phyloP scores from a whole-genome alignment of 1,284 basidiomycete species.

The Cystobasidium slooffiae region DNA sequence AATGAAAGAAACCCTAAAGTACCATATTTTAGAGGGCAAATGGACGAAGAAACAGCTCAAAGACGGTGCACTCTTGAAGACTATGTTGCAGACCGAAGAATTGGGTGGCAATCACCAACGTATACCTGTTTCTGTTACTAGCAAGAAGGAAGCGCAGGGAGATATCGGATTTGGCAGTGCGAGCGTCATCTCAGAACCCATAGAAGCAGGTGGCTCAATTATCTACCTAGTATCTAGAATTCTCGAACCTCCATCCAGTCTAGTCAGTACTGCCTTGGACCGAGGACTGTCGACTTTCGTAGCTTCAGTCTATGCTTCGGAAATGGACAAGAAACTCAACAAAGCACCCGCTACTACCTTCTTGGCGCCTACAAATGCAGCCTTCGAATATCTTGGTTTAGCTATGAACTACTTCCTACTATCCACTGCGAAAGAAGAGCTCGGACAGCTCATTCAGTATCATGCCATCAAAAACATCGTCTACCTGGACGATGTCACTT shows the following conservation, averaged over 20 bases:
- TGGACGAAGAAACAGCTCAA: constrained; percentile 71
- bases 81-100: constrained; percentile 71
- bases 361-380: constrained; percentile 84
- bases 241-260: constrained; percentile 77
- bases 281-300: constrained; percentile 87
- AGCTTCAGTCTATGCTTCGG: constrained; percentile 82
- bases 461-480: constrained; percentile 78
- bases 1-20: constrained; percentile 68
- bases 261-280: constrained; percentile 77
- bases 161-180: constrained; percentile 83
- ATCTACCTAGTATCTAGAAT: constrained; percentile 90
- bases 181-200: constrained; percentile 75
- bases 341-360: constrained; percentile 73
- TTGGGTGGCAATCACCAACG: constrained; percentile 73
- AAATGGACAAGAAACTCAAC: constrained; percentile 70
- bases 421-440: constrained; percentile 70
- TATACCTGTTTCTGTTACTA: constrained; percentile 68
- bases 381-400: constrained; percentile 85
- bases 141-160: constrained; percentile 51
- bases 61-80: constrained; percentile 76
- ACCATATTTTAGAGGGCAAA: constrained; percentile 84
- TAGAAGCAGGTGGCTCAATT: constrained; percentile 73
- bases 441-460: constrained; percentile 80
- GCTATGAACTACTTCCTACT: constrained; percentile 83
- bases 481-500: constrained; percentile 68